A percentile compares a stretch with the other conserved stretches of the same genome.
These are phyloP conservation scores for Nymphaea thermarum DNA, from an alignment of 164 flowering plant genomes.

Conservation along the genomic window DNA sequence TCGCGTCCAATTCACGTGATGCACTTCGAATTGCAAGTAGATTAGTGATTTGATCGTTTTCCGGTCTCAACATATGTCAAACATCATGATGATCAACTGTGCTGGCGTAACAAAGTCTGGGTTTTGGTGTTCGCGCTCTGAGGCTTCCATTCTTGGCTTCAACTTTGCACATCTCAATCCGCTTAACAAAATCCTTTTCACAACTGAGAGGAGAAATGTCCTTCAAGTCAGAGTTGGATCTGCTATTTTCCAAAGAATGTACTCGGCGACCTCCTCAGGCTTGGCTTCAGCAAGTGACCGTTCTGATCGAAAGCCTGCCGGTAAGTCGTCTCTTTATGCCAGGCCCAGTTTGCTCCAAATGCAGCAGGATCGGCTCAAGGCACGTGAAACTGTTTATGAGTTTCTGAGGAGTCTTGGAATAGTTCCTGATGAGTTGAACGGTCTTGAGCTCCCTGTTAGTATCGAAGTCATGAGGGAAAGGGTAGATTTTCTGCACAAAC, in stretches of 20 bases:
- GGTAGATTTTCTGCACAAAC: slow-evolving; percentile 72
- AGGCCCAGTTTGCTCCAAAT: slow-evolving; percentile 77
- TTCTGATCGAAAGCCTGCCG: slow-evolving; percentile 18
- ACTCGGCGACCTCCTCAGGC: slow-evolving; percentile 19
- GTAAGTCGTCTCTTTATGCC: slow-evolving; percentile 46
- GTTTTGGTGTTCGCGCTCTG: slow-evolving; percentile 35
- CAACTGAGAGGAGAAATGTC: slow-evolving; percentile 20
- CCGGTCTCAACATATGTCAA: neutral
- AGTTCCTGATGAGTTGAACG: slow-evolving; percentile 89
- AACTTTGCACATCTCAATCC: slow-evolving; percentile 14
- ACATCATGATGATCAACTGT: slow-evolving; percentile 39
- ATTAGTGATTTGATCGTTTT: neutral
- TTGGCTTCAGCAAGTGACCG: slow-evolving; percentile 14
- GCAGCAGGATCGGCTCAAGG: slow-evolving; percentile 63
- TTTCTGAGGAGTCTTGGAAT: slow-evolving; percentile 63
- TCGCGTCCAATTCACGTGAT: neutral
- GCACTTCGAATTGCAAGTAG: neutral
- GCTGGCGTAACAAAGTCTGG: slow-evolving; percentile 36
- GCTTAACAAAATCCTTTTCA: slow-evolving; percentile 10
- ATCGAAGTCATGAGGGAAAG: slow-evolving; percentile 90
- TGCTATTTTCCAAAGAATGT: slow-evolving; percentile 26
- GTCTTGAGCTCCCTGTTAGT: slow-evolving; percentile 85
- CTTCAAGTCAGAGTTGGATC: slow-evolving; percentile 13
- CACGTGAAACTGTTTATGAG: slow-evolving; percentile 65
- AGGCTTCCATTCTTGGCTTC: slow-evolving; percentile 25